Conservation (phyloP, 768 basidiomycete genomes). For the Porpolomopsis calyptriformis region DNA sequence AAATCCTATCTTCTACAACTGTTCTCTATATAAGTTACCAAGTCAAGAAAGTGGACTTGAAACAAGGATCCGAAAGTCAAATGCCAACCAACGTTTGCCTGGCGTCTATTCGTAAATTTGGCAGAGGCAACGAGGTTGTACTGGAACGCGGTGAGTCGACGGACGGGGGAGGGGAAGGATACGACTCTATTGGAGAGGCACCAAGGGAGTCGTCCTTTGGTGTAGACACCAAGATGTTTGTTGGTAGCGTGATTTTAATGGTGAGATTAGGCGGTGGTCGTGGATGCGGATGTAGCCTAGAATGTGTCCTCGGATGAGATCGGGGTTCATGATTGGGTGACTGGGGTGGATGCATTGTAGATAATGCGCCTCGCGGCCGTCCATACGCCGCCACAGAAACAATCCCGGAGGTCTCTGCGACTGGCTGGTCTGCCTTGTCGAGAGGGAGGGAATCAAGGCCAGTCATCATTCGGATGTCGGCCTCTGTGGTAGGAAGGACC, state of each 20-base stretch:
- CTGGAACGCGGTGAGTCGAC: constrained; percentile 29
- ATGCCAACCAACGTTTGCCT: too few relatives aligned
- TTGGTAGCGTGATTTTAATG: constrained; percentile 10
- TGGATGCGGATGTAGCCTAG: too few relatives aligned
- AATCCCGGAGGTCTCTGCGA: constrained; percentile 26
- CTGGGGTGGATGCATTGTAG: constrained; percentile 11
- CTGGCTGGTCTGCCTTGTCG: constrained; percentile 14
- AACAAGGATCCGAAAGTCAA: too few relatives aligned
- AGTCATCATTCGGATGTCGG: constrained; percentile 42
- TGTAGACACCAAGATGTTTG: constrained; percentile 4
- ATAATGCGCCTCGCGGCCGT: constrained; percentile 27
- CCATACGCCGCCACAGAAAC: constrained; percentile 25
- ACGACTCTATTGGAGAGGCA: constrained; percentile 20
- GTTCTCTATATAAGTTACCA: too few relatives aligned
- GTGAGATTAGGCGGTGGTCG: constrained; percentile 5
- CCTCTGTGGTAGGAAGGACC: constrained; percentile 57
- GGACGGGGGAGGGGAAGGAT: constrained; percentile 39
- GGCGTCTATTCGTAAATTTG: too few relatives aligned
- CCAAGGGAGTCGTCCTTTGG: constrained; percentile 1
- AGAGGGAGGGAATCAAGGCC: constrained; percentile 29
- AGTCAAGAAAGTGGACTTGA: too few relatives aligned
- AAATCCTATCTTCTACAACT: too few relatives aligned
- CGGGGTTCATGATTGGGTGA: background rate
- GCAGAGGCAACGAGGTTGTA: constrained; percentile 11
- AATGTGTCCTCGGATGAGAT: background rate